Base-by-base conservation (phyloP, 139 green algal genomes). In the Dunaliella primolecta region DNA sequence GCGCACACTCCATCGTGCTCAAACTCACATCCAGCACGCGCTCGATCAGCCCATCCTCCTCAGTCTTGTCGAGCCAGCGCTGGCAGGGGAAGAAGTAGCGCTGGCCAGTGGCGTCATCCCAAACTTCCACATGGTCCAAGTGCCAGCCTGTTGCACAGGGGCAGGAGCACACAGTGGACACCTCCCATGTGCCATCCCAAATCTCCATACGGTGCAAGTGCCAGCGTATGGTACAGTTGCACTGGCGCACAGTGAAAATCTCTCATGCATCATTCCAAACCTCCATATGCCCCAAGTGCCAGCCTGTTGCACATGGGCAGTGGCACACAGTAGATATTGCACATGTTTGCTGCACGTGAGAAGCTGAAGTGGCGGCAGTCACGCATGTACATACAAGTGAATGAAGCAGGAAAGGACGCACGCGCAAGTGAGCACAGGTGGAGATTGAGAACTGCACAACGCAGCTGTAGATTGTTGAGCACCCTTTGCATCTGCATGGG, bases 281-380 rank as follows among this genome's bases (percentile, higher is more conserved):
- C 86, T 93, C 91, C 30, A 95, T 81, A 29, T 93, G 86, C 82
- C 88, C 85, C 36, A 93, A 78, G 81, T 93, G 89, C 90, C 90
- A 93, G n/a, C 86, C 89, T 90, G n/a, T n/a, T n/a, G n/a, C n/a
- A n/a, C n/a, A n/a, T n/a, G n/a, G 83, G 23, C n/a, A 2, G 24
- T 23, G 29, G 32, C 29, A 7, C 21, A 24, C 24, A 35, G 74
- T 20, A 30, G 7, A 30, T n/a, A n/a, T n/a, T n/a, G n/a, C n/a
- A n/a, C n/a, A n/a, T n/a, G n/a, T 15, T n/a, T n/a, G n/a, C n/a
- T n/a, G n/a, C n/a, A n/a, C n/a, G n/a, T n/a, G n/a, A n/a, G n/a
- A n/a, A n/a, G n/a, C n/a, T n/a, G n/a, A n/a, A n/a, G n/a, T n/a
- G n/a, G n/a, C n/a, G n/a, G n/a, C n/a, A n/a, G n/a, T n/a, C n/a